Base-by-base conservation (phyloP, 2,329 filamentous ascomycete species). In the Acrodontium crateriforme region DNA sequence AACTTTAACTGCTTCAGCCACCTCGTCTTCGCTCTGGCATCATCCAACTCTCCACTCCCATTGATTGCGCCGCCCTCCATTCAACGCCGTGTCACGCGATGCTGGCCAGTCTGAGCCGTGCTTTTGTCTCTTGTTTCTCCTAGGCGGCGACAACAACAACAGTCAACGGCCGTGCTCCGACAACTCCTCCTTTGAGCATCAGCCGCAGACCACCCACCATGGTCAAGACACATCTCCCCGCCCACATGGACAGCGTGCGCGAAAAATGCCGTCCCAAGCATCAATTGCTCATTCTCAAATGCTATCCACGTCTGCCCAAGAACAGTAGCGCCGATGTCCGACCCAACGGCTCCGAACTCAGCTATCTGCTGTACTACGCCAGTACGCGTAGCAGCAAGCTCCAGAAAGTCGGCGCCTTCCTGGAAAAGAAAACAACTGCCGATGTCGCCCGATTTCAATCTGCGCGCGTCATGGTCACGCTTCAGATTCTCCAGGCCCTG, bases 341-440 rank as follows among this genome's bases (percentile, higher is more conserved):
- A 59, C 85, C 89, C 24, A 95, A 95, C 58, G 83, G 83, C 41
- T 92, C 83, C 59, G 89, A 98, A 64, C 72, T 98, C 38, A 92
- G 83, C 58, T 95, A 95, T 54, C 71, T 98, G 40, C 73, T 95
- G 30, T 95, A 92, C 67, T 95, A 98, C 63, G 84, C 82, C 36
- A 91, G 81, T 51, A 93, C 85, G 44, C 81, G 87, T 35, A 76
- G 83, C 40, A 87, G 81, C 58, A 98, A 95, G 67, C 74, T 95
- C 45, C 82, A 89, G 49, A 98, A 98, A 60, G 85, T 98, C 42
- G 84, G 83, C 54, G 75, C 74, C 44, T 98, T 94, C 52, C 67
- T 98, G 40, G 85, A 95, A 62, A 91, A 87, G 65, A 83, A 87
- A 62, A 89, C 83, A 13, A 80, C 80, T 36, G 78, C 74, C 49